Evolutionary conservation across 495 filamentous ascomycete genomes (phyloP), one percentile per base, ranked within the genome.

Genomic region (Trichoderma reesei): DNA sequence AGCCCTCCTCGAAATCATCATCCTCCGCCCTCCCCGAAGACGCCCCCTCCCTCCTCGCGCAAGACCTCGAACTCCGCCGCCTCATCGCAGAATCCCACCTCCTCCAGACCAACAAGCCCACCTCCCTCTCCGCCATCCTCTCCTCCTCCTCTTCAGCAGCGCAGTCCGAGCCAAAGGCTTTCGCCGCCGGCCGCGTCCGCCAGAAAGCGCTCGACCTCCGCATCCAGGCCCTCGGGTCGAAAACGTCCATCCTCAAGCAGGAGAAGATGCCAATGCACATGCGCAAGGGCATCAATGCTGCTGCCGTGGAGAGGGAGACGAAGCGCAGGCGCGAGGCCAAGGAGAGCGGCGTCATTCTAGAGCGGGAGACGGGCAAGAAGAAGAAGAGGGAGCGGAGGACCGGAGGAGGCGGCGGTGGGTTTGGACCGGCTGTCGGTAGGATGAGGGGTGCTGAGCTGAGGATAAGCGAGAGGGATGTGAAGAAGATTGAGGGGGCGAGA

Each of bases 81-180:
- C 83, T 98, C 11, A 84, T 98, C 11, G 80, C 86, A 65, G 94
- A 98, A 79, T 97, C 93, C 1, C 93, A 97, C 75, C 87, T 98
- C 41, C 86, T 98, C 62, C 87, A 73, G 68, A 73, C 70, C 71
- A 68, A 70, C 41, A 72, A 67, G 44, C 39, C 4, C 16, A 39
- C 51, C 60, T 46, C 65, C 56, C 8, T 41, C 18, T 14, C 65
- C 31, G 33, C 66, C 60, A 31, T 59, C 46, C 44, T 41, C 46
- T 67, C 20, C 66, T 54, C 60, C 7, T 69, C 62, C 41, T 63
- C 62, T n/a, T n/a, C n/a, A n/a, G n/a, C 41, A 20, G 66, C 61
- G 59, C 26, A 26, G 26, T 26, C 59, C 38, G 39, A 62, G 61
- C 61, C 61, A 42, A 70, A 70, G 66, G 66, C 68, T 62, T 76